These are phyloP conservation scores for Symmetrospora coprosmae DNA, from an alignment of 768 basidiomycete species.

Conservation along the genomic window DNA sequence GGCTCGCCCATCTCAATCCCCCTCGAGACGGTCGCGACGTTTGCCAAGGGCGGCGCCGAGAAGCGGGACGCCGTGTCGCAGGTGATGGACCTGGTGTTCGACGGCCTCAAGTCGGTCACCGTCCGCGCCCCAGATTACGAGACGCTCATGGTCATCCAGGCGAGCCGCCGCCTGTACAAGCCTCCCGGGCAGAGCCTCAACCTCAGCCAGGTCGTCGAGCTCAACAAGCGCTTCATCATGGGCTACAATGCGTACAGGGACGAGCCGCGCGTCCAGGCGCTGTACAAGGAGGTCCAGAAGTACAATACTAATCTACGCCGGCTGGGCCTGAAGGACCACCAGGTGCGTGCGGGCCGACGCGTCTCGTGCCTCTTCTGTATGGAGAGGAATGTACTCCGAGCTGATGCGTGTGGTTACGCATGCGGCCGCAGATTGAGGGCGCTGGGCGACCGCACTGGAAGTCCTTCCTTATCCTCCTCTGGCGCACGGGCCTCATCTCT, in stretches of 20 bases:
- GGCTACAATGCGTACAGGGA: constrained; percentile 86
- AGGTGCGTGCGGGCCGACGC: constrained; percentile 42
- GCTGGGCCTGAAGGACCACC: constrained; percentile 84
- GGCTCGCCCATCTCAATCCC: constrained; percentile 85
- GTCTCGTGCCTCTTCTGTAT: constrained; percentile 2
- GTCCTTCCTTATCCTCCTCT: constrained; percentile 64
- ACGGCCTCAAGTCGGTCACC: constrained; percentile 87
- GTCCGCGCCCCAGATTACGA: constrained; percentile 92
- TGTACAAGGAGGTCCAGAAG: constrained; percentile 64
- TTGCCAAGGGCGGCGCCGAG: constrained; percentile 68
- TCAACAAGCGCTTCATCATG: constrained; percentile 81
- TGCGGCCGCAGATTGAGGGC: constrained; percentile 56
- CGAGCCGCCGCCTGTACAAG: constrained; percentile 80
- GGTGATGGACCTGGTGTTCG: constrained; percentile 79
- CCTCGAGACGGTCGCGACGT: constrained; percentile 70
- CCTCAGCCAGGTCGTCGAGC: constrained; percentile 84
- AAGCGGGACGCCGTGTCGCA: constrained; percentile 83
- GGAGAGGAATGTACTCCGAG: background rate
- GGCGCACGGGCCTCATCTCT: constrained; percentile 60
- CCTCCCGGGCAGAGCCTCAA: constrained; percentile 87
- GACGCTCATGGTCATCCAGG: constrained; percentile 96
- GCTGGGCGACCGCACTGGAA: constrained; percentile 78
- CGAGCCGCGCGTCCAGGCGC: constrained; percentile 69
- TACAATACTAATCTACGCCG: constrained; percentile 81
- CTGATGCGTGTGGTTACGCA: background rate